Conservation (phyloP, 306 rosid species). For the Gleditsia sinensis region DNA sequence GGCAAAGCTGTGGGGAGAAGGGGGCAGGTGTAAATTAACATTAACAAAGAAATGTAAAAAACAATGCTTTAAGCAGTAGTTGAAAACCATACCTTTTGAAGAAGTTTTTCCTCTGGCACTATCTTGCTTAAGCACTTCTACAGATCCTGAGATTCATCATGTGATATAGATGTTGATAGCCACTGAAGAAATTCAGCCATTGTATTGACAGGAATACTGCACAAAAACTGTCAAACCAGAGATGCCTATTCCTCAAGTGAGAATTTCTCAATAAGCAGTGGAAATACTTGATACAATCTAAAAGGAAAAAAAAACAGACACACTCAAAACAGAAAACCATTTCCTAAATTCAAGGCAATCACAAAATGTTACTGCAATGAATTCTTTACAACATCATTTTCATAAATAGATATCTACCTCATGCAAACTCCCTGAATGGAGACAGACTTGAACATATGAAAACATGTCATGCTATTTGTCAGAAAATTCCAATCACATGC, state of each 20-base stretch:
- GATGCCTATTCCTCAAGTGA: constrained; percentile 88
- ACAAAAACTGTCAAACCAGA: constrained; percentile 91
- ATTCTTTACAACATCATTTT: constrained; percentile 21
- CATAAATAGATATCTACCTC: constrained; percentile 6
- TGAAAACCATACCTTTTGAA: constrained; percentile 62
- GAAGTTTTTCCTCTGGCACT: constrained; percentile 86
- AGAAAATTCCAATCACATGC: too few species aligned
- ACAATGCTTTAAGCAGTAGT: constrained; percentile 18
- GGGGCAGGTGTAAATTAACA: too few species aligned
- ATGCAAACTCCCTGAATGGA: not conserved
- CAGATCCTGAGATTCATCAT: too few species aligned
- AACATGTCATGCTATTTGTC: too few species aligned
- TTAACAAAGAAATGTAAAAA: constrained; percentile 13
- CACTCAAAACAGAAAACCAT: constrained; percentile 14
- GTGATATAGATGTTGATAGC: too few species aligned
- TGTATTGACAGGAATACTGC: constrained; percentile 99
- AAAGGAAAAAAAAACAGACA: constrained; percentile 25
- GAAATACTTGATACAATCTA: constrained; percentile 72
- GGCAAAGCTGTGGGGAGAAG: too few species aligned
- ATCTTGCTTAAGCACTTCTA: too few species aligned
- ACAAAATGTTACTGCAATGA: constrained; percentile 18
- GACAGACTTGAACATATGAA: constrained; percentile 11
- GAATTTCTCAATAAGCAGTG: constrained; percentile 85
- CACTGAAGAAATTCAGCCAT: too few species aligned
- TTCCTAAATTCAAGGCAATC: constrained; percentile 20